Evolutionary conservation across 345 rosid species (phyloP).

Genomic region (Gossypium sturtianum): DNA sequence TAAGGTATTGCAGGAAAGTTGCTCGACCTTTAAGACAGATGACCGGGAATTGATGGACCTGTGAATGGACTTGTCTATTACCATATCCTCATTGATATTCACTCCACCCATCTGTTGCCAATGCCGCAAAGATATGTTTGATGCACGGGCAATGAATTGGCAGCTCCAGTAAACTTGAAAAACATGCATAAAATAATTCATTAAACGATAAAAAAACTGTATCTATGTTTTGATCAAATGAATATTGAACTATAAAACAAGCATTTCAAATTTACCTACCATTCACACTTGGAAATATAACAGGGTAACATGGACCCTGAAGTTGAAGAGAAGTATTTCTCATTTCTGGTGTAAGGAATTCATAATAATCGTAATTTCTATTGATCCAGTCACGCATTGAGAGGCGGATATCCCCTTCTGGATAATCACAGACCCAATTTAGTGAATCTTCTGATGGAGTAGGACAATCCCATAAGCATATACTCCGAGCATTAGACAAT

Average conservation of each 20-base stretch:
- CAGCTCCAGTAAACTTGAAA: conserved; percentile 93
- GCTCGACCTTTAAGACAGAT: conserved; percentile 74
- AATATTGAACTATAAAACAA: conserved; percentile 7
- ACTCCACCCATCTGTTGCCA: conserved; percentile 98
- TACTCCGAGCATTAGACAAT: conserved; percentile 72
- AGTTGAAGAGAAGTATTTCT: conserved; percentile 87
- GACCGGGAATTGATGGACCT: conserved; percentile 76
- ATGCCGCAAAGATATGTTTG: conserved; percentile 74
- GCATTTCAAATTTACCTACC: conserved; percentile 33
- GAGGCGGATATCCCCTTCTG: conserved; percentile 88
- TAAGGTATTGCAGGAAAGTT: neutral
- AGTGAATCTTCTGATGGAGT: conserved; percentile 71
- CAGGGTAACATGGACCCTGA: conserved; percentile 98
- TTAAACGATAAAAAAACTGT: neutral
- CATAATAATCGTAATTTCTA: conserved; percentile 83
- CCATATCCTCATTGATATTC: conserved; percentile 67
- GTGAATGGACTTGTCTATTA: conserved; percentile 82
- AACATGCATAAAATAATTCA: neutral
- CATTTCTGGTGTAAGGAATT: conserved; percentile 92
- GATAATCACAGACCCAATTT: conserved; percentile 96
- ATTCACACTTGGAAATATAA: conserved; percentile 84
- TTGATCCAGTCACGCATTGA: conserved; percentile 77
- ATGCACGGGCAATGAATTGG: conserved; percentile 80
- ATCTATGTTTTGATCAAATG: neutral
- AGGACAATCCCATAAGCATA: conserved; percentile 92